Evolutionary conservation across 106 monocot species (phyloP).

Genomic region (Phalaenopsis aphrodite): DNA sequence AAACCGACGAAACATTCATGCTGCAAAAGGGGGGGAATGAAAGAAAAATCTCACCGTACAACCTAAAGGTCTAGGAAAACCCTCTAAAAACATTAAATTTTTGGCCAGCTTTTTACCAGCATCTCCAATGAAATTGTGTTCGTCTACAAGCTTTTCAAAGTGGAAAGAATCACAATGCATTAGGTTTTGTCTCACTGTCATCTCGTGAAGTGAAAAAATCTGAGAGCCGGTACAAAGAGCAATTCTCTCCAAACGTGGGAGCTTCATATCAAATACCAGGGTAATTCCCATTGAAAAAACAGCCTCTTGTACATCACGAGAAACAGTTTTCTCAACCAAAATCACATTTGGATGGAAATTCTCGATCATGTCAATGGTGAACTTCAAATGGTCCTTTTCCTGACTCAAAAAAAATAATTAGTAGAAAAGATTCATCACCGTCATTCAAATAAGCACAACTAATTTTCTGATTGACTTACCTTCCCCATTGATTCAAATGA

Average conservation of each 20-base stretch:
- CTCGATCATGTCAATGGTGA: conserved; percentile 52
- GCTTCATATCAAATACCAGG: conserved; percentile 85
- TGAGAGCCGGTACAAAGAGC: conserved; percentile 75
- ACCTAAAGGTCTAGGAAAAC: conserved; percentile 76
- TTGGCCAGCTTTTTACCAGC: conserved; percentile 56
- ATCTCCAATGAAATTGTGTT: conserved; percentile 42
- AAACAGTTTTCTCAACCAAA: conserved; percentile 86
- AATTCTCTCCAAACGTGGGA: conserved; percentile 60
- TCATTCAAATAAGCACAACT: conserved; percentile 3
- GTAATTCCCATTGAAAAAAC: conserved; percentile 62
- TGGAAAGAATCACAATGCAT: conserved; percentile 65
- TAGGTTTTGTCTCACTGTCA: conserved; percentile 27
- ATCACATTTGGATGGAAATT: conserved; percentile 74
- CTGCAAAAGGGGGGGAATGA: neutral
- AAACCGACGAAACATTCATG: neutral
- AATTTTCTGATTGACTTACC: conserved; percentile 24
- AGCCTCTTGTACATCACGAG: conserved; percentile 72
- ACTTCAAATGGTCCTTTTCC: conserved; percentile 64
- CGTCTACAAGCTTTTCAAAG: conserved; percentile 77
- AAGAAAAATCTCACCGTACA: conserved; percentile 64
- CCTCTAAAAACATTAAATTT: conserved; percentile 89
- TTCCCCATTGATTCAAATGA: conserved; percentile 80
- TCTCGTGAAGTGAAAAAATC: conserved; percentile 52
- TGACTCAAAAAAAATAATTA: conserved; percentile 21
- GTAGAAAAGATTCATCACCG: neutral